Percentiles rank a stretch among this genome's conserved stretches.
These are phyloP conservation scores for Boletus sp. DNA, from an alignment of 768 basidiomycete species.

Conservation along the genomic window DNA sequence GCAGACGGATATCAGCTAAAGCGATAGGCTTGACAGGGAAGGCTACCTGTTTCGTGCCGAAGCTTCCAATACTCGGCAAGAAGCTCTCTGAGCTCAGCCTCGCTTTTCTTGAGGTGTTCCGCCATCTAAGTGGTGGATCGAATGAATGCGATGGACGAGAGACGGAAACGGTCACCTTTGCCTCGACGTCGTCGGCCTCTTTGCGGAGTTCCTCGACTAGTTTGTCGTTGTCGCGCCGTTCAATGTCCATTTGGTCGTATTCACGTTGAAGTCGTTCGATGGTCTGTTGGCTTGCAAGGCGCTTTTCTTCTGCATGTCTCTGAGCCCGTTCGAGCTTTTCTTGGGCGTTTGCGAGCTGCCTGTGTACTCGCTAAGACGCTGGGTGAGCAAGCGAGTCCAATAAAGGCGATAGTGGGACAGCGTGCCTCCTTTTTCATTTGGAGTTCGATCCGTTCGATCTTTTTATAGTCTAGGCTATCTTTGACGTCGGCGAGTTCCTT, in stretches of 20 bases:
- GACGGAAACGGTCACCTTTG: conserved; percentile 44
- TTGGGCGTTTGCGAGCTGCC: conserved; percentile 76
- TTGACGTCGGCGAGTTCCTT: conserved; percentile 68
- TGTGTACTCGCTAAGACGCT: conserved; percentile 63
- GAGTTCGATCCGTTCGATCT: conserved; percentile 71
- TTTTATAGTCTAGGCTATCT: conserved; percentile 68
- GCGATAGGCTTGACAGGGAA: background rate
- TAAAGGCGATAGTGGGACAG: background rate
- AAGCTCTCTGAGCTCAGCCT: conserved; percentile 77
- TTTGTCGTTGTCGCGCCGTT: conserved; percentile 75
- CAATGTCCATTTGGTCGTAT: conserved; percentile 75
- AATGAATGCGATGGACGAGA: background rate
- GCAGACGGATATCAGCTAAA: conserved; percentile 5
- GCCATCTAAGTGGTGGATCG: conserved; percentile 52
- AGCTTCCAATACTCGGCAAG: conserved; percentile 82
- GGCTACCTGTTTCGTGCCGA: conserved; percentile 68
- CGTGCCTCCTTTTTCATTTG: conserved; percentile 65
- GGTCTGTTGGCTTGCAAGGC: conserved; percentile 64
- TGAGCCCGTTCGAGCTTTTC: conserved; percentile 82
- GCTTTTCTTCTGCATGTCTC: conserved; percentile 78
- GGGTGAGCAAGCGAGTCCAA: background rate
- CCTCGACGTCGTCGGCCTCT: conserved; percentile 67
- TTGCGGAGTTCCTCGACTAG: conserved; percentile 73
- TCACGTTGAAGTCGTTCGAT: conserved; percentile 76
- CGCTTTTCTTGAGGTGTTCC: conserved; percentile 71